Base-by-base conservation (phyloP, 2,329 filamentous ascomycete species). In the Microdochium trichocladiopsis region DNA sequence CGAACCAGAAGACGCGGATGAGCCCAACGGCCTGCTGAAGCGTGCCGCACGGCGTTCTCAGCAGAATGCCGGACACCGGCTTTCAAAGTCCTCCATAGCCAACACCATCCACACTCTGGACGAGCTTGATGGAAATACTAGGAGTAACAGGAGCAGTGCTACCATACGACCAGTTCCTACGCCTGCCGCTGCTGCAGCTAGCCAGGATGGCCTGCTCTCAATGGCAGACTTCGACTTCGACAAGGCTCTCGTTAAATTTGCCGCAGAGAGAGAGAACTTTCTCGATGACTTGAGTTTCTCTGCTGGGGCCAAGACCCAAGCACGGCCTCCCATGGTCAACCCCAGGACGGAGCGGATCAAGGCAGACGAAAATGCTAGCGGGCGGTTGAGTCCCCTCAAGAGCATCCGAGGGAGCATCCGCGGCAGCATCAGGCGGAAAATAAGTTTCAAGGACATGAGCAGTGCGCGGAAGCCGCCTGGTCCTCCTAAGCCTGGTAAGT, bases 381-480 rank as follows among this genome's bases (percentile, higher is more conserved):
- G 77, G 50, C 73, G 76, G 56, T 69, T 76, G 66, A 83, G 78
- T 66, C 79, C 80, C 47, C 66, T 83, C 55, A 76, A 73, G 60
- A 78, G 70, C 57, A 70, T 70, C 53, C 47, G 85, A 85, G 87
- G 87, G 31, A 82, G 75, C 63, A 82, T 83, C 61, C 66, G 89
- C 84, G 93, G 93, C 47, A 96, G 91, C 71, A 88, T 99, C 61
- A 83, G 93, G 57, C 84, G 94, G 68, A 90, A 94, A 63, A 88
- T 99, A 70, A 96, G 93, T 61, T 90, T 93, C 69, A 82, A 86
- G 61, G 94, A 96, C 63, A 95, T 97, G 88, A 96, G 88, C 71
- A 97, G 92, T 72, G 80, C 90, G 75, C 93, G 93, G 74, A 86
- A 91, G 68, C 89, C 94, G 63, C 86, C 91, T 50, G 87, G 84